Evolutionary conservation across 345 rosid species (phyloP).

Genomic region (Conringia planisiliqua): DNA sequence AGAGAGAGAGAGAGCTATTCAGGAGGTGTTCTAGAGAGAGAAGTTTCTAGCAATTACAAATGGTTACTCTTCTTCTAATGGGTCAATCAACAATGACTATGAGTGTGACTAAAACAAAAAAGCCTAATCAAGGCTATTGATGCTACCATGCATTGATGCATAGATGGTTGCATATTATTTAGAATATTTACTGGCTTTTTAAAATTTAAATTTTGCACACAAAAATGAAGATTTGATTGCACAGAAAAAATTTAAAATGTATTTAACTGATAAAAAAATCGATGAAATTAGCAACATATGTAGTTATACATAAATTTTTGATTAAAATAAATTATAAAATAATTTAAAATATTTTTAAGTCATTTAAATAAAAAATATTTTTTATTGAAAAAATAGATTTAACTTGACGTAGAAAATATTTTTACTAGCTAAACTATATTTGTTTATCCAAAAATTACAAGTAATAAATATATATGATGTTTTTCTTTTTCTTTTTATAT

Average conservation of each 20-base stretch:
- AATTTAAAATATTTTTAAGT: no score
- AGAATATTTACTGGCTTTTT: not conserved
- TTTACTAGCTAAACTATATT: no score
- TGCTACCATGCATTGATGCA: not conserved
- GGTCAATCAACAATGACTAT: constrained; percentile 1
- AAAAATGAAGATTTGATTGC: not conserved
- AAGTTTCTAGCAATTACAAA: not conserved
- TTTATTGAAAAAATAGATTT: no score
- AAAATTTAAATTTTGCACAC: not conserved
- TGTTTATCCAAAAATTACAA: no score
- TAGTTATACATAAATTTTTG: not conserved
- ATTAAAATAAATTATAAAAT: no score
- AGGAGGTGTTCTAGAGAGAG: not conserved
- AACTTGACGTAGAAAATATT: no score
- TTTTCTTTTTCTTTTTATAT: not conserved
- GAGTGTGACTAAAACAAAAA: not conserved
- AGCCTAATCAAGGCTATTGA: not conserved
- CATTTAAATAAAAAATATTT: not conserved
- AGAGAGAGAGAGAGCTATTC: not conserved
- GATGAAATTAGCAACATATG: no score
- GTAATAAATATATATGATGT: no score
- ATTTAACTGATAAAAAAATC: no score
- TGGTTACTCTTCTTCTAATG: constrained; percentile 7
- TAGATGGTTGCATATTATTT: not conserved
- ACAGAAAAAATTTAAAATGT: not conserved